Evolutionary conservation across 2,329 filamentous ascomycete species (phyloP).

Genomic region (Calonectria honghensis): DNA sequence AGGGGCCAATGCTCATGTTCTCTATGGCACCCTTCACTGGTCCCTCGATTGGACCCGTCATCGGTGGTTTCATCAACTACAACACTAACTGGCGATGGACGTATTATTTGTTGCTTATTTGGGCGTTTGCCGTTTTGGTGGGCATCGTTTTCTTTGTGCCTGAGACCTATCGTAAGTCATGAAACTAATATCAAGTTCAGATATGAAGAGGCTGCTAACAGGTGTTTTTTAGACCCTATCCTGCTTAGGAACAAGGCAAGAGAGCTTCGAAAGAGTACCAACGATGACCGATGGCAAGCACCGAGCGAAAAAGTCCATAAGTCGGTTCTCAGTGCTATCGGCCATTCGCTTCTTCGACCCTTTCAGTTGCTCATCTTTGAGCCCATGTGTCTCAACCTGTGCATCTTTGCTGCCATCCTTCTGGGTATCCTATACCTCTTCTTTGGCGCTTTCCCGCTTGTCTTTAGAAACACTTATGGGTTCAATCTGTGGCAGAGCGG

Average conservation of each 20-base stretch:
- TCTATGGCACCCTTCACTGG: constrained; percentile 79
- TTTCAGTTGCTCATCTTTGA: constrained; percentile 88
- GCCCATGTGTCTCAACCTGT: constrained; percentile 90
- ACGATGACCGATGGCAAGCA: constrained; percentile 84
- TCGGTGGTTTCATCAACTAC: constrained; percentile 90
- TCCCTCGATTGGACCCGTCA: constrained; percentile 74
- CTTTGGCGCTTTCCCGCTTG: constrained; percentile 89
- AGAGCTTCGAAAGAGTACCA: constrained; percentile 82
- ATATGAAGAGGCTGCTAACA: constrained; percentile 29
- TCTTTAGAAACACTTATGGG: constrained; percentile 84
- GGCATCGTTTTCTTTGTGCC: constrained; percentile 84
- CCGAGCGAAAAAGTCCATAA: constrained; percentile 83
- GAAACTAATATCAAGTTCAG: neutral
- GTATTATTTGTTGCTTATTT: constrained; percentile 90
- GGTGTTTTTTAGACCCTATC: constrained; percentile 71
- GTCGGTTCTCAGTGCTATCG: constrained; percentile 78
- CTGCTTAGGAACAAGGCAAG: constrained; percentile 84
- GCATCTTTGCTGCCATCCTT: constrained; percentile 88
- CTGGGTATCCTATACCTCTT: constrained; percentile 93
- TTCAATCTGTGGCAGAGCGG: constrained; percentile 88
- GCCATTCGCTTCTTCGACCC: constrained; percentile 78
- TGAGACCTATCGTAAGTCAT: constrained; percentile 84
- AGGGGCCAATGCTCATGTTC: constrained; percentile 89
- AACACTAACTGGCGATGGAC: constrained; percentile 86
- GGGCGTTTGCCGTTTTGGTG: constrained; percentile 79